Conservation (phyloP, 1,284 basidiomycete genomes). For the Ganoderma lucidum region DNA sequence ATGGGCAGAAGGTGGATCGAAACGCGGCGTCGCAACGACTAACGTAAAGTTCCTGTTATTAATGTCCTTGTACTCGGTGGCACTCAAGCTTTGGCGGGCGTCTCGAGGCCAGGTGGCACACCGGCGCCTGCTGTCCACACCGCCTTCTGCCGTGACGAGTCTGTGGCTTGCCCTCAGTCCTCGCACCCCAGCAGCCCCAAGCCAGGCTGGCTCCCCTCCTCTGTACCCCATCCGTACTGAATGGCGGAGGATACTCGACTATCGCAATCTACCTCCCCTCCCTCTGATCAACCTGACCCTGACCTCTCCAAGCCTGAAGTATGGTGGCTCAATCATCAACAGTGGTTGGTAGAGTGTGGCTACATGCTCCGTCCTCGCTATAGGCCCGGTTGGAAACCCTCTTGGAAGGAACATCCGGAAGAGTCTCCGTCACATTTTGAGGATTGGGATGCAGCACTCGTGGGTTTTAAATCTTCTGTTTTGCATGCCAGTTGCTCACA, state of each 20-base stretch:
- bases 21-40: too few species aligned
- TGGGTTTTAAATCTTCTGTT: slow-evolving; percentile 1
- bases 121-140: too few species aligned
- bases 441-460: slow-evolving; percentile 11
- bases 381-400: slow-evolving; percentile 27
- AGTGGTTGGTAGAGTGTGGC: slow-evolving; percentile 26
- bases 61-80: too few species aligned
- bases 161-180: too few species aligned
- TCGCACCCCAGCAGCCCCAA: too few species aligned
- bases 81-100: too few species aligned
- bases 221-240: too few species aligned
- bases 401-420: slow-evolving; percentile 19
- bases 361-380: slow-evolving; percentile 33
- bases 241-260: background rate
- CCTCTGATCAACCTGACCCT: slow-evolving; percentile 44
- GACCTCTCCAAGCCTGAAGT: background rate
- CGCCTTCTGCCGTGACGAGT: too few species aligned
- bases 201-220: too few species aligned
- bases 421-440: slow-evolving; percentile 10
- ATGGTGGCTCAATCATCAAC: slow-evolving; percentile 21
- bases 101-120: too few species aligned
- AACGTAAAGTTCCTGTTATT: too few species aligned
- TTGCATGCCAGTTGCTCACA: background rate
- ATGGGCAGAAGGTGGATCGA: too few species aligned
- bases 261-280: background rate